Evolutionary conservation across 495 filamentous ascomycete genomes (phyloP), one percentile per base, ranked within the genome.

Genomic region (Aspergillus asperescens): DNA sequence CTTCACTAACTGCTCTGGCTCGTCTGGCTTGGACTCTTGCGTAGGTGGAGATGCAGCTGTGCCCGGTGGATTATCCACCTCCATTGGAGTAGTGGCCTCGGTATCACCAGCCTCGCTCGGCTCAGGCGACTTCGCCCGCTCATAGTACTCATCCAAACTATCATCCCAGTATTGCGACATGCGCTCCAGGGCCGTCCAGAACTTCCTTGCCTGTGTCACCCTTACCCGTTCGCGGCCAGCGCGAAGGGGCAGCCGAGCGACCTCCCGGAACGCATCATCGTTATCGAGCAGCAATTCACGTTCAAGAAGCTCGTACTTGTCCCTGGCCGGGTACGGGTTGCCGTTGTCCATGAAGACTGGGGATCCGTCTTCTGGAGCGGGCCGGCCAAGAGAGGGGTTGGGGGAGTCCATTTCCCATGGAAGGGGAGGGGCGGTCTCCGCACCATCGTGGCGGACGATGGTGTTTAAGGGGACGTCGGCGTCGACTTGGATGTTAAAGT

Each of bases 151-250:
- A 50, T 86, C 83, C 32, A 76, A 49, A 50, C 77, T 81, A 19
- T 68, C 73, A 60, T 86, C 83, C 83, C 83, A 86, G 60, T 81
- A 85, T 44, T 81, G 78, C 15, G 77, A 68, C 77, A 85, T 73
- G 12, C 69, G 67, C 55, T 81, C 75, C 49, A 86, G 61, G 5
- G 72, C 74, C 32, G 76, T 71, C 75, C 77, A 86, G 64, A 86
- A 85, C 47, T 77, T 79, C 50, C 81, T 70, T 41, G 81, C 74
- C 48, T 83, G 77, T 0, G 75, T 76, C 22, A 84, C 62, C 4
- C 75, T 68, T 6, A 77, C 69, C 15, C 73, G 63, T 38, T 63
- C 57, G 2, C 68, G 70, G 1, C 75, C 75, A 18, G 70, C 62
- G 5, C 63, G 65, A 12, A 68, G 69, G 1, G 67, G 62, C 19